Conservation (phyloP, 2,329 filamentous ascomycete genomes). For the Claviceps maximensis region DNA sequence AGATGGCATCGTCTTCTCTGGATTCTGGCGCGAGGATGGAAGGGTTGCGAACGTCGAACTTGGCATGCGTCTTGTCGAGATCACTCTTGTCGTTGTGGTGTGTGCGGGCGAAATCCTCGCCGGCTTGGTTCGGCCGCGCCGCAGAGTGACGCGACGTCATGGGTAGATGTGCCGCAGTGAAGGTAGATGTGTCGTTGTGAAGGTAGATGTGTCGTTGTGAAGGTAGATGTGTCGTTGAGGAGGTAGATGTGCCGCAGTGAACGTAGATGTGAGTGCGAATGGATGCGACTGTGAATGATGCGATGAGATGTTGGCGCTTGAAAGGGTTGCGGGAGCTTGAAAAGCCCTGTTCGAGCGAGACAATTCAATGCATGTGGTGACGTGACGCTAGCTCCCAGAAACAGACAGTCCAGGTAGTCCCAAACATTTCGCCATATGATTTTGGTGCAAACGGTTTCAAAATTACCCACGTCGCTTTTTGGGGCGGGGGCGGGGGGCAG, state of each 20-base stretch:
- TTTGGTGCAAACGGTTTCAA: no score
- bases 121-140: conserved; percentile 69
- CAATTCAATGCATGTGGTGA: not conserved
- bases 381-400: not conserved
- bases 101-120: conserved; percentile 66
- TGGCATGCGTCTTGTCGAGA: conserved; percentile 57
- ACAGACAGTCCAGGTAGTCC: no score
- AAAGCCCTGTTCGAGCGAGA: not conserved
- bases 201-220: not conserved
- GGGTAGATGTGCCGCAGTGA: not conserved
- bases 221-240: no score
- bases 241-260: not conserved
- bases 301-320: not conserved
- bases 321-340: not conserved
- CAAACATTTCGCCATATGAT: no score
- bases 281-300: not conserved
- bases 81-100: conserved; percentile 50
- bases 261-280: not conserved
- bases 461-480: no score
- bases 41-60: conserved; percentile 90
- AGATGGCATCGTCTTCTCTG: conserved; percentile 53
- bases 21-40: conserved; percentile 79
- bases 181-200: no score
- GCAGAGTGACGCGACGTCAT: conserved; percentile 14
- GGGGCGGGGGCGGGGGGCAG: no score